Evolutionary conservation across 352 stramenopile genomes (phyloP), one percentile per base, ranked within the genome.

Genomic region (Globisporangium polare): DNA sequence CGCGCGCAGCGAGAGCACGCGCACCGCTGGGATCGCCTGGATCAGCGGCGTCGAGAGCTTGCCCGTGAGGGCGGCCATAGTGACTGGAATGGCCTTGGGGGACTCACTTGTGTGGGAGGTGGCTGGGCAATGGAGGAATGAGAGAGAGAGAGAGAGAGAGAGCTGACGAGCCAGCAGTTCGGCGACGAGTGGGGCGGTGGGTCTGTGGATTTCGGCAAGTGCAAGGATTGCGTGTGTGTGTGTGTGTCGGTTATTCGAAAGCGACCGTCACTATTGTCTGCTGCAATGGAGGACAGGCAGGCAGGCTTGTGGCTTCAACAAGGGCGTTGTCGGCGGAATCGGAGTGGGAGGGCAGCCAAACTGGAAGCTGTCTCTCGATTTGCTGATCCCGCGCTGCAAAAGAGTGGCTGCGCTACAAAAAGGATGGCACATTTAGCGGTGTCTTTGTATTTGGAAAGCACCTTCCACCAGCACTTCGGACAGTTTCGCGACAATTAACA

Each of bases 1-100:
- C 27, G 66, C 58, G 9, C 78, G 78, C 0, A 87, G 56, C 5
- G 60, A 45, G 42, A 84, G 7, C 15, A 84, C 65, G 15, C 77
- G 74, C 37, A 73, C 29, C 53, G 49, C 63, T 1, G 66, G 63
- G 5, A 82, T 13, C 13, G 26, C 18, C 67, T 80, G 82, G 60
- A 83, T 47, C 41, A n/a, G 22, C 37, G 42, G 35, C 5, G 20
- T 18, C 3, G 27, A 43, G 31, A 45, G 39, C 13, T 15, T 20
- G 5, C 39, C 39, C 15, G 7, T 45, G 24, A 29, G 10, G 7
- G 47, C 22, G 13, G 37, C 24, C 17, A 8, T 52, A 12, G 12
- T 10, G 20, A 9, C 18, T n/a, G n/a, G n/a, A n/a, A n/a, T n/a
- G n/a, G n/a, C n/a, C n/a, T 17, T 20, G 35, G 27, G 37, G 5